These are phyloP conservation scores for Trametes versicolor DNA, from an alignment of 1,284 basidiomycete genomes.

Conservation along the genomic window DNA sequence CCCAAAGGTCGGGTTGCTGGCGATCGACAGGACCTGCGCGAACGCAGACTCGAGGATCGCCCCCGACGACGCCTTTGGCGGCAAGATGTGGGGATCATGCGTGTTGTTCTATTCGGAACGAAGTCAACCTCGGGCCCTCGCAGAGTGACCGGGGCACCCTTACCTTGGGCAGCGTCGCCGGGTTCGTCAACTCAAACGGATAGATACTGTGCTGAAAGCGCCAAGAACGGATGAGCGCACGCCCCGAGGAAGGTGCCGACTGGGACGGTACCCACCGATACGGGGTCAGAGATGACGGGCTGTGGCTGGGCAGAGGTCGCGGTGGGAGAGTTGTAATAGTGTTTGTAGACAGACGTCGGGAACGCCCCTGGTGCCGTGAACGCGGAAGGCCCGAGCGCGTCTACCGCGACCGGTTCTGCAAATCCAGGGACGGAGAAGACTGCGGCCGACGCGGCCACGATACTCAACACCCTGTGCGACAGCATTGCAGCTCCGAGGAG, in stretches of 20 bases:
- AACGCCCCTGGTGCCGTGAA: slow-evolving; percentile 71
- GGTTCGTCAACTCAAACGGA: slow-evolving; percentile 66
- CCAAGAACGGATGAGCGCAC: slow-evolving; percentile 5
- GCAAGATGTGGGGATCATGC: slow-evolving; percentile 71
- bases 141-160: neutral
- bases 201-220: slow-evolving; percentile 60
- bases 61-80: slow-evolving; percentile 57
- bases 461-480: slow-evolving; percentile 25
- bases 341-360: slow-evolving; percentile 67
- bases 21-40: slow-evolving; percentile 63
- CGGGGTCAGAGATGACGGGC: slow-evolving; percentile 75
- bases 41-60: slow-evolving; percentile 60
- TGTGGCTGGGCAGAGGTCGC: slow-evolving; percentile 74
- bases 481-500: slow-evolving; percentile 26
- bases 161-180: slow-evolving; percentile 62
- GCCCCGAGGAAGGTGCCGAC: slow-evolving; percentile 4
- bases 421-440: slow-evolving; percentile 23
- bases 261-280: slow-evolving; percentile 53
- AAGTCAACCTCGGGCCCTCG: neutral
- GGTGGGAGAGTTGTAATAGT: slow-evolving; percentile 78
- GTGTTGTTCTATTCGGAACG: slow-evolving; percentile 56
- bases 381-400: slow-evolving; percentile 51
- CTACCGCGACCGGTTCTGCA: slow-evolving; percentile 22
- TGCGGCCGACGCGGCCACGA: slow-evolving; percentile 22
- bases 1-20: slow-evolving; percentile 58